phyloP scores from a whole-genome alignment of 148 eudicot species.

The Persicaria tinctoria region DNA sequence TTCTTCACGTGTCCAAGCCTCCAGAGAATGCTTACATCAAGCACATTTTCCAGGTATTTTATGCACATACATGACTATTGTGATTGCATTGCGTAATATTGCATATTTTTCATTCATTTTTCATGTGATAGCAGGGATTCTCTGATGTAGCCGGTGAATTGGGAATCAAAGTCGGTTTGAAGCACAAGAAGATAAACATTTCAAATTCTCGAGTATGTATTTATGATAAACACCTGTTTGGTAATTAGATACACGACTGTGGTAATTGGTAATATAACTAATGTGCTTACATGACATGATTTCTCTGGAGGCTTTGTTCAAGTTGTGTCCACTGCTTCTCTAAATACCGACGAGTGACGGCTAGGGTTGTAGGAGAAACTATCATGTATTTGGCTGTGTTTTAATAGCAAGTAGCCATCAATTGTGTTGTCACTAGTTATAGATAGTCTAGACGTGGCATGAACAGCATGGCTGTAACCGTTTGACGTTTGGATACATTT shows the following conservation, averaged over 20 bases:
- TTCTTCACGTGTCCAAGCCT: constrained; percentile 98
- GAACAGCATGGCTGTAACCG: not conserved
- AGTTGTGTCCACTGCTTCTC: not conserved
- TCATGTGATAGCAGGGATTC: constrained; percentile 59
- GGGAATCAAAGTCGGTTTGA: constrained; percentile 75
- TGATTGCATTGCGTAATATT: constrained; percentile 12
- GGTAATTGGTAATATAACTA: not conserved
- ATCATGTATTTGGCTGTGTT: not conserved
- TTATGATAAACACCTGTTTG: not conserved
- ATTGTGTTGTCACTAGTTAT: not conserved
- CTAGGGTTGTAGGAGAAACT: not conserved
- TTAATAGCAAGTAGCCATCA: not conserved
- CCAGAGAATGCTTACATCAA: constrained; percentile 90
- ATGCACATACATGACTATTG: not conserved
- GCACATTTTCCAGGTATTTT: constrained; percentile 72
- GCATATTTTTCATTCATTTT: constrained; percentile 6
- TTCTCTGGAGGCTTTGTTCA: not conserved
- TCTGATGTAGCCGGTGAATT: constrained; percentile 65
- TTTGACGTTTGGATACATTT: not conserved
- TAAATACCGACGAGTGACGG: not conserved
- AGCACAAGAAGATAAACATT: constrained; percentile 96
- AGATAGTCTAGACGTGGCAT: not conserved
- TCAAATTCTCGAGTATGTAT: constrained; percentile 88
- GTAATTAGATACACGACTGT: not conserved
- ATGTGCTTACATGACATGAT: not conserved